Evolutionary conservation across 352 stramenopile genomes (phyloP).

Genomic region (Globisporangium carolinianum): DNA sequence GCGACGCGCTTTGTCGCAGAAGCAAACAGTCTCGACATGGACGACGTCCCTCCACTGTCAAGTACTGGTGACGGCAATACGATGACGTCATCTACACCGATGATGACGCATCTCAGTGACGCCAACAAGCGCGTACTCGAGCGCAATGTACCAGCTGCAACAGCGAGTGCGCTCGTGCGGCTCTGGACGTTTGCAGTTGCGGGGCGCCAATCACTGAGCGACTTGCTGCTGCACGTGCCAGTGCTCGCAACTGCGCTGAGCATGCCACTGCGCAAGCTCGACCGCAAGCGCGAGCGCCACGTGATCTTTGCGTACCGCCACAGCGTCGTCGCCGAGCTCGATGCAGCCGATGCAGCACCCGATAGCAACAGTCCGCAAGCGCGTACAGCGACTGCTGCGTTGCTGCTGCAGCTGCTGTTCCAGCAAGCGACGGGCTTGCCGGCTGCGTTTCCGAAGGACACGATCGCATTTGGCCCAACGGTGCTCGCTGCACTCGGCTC

Average conservation of each 20-base stretch:
- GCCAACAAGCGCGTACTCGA: conserved; percentile 65
- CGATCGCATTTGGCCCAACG: conserved; percentile 24
- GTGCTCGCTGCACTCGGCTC: conserved; percentile 37
- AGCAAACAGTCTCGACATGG: conserved; percentile 50
- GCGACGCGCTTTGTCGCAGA: conserved; percentile 63
- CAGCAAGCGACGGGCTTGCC: conserved; percentile 56
- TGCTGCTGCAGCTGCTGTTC: conserved; percentile 57
- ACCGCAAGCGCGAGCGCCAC: conserved; percentile 80
- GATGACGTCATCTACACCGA: neutral
- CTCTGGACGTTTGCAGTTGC: conserved; percentile 66
- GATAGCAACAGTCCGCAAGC: conserved; percentile 8
- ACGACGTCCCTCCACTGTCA: conserved; percentile 42
- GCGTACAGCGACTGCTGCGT: conserved; percentile 23
- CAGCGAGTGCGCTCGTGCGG: conserved; percentile 40
- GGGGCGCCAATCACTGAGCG: conserved; percentile 44
- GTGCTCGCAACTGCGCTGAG: conserved; percentile 52
- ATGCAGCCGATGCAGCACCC: conserved; percentile 6
- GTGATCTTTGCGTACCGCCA: conserved; percentile 62
- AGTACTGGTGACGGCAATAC: conserved; percentile 9
- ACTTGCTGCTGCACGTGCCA: conserved; percentile 56
- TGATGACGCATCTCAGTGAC: conserved; percentile 37
- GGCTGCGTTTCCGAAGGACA: conserved; percentile 32
- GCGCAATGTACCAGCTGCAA: conserved; percentile 38
- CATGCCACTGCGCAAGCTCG: conserved; percentile 71
- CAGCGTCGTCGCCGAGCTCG: conserved; percentile 32